Evolutionary conservation across 768 basidiomycete species (phyloP), one percentile per base, ranked within the genome.

Genomic region (Pisolithus marmoratus): DNA sequence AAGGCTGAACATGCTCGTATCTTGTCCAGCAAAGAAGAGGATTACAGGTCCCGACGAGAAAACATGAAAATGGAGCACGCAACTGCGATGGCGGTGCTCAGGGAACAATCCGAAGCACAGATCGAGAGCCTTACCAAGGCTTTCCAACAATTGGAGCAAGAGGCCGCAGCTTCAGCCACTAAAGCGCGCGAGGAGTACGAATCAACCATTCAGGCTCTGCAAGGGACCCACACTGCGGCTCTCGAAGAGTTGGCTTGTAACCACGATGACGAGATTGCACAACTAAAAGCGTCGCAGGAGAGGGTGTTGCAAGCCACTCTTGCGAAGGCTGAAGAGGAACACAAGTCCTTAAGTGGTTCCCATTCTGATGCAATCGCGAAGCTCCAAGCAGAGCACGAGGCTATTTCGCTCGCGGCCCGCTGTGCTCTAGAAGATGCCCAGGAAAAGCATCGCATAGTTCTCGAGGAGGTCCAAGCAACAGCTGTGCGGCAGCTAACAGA

Each of bases 101-200:
- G 57, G 46, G 62, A 67, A 46, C 64, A 70, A 56, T 70, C 64
- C 40, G 66, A 70, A 50, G 66, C 75, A 6, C 79, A 81, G 58
- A 66, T 83, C 44, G 82, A 86, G 59, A 78, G 79, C 38, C 72
- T 86, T 80, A 88, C 61, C 72, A 83, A 52, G 74, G 75, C 24
- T 46, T 71, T 20, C 49, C 84, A 29, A 64, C 79, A 49, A 78
- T 77, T 73, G 70, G 61, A 76, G 76, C 65, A 74, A 76, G 46
- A 77, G 77, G 51, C 68, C 61, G 63, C 66, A 23, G 61, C 68
- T 3, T 63, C 75, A 34, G 63, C 68, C 52, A 58, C 64, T 53
- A 68, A 66, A 62, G 64, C 70, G 49, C 75, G 61, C 54, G 71
- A 70, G 55, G 79, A 83, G 42, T 62, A 77, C 49, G 82, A 83